Conservation (phyloP, 768 basidiomycete genomes). For the Pulveroboletus sp. region DNA sequence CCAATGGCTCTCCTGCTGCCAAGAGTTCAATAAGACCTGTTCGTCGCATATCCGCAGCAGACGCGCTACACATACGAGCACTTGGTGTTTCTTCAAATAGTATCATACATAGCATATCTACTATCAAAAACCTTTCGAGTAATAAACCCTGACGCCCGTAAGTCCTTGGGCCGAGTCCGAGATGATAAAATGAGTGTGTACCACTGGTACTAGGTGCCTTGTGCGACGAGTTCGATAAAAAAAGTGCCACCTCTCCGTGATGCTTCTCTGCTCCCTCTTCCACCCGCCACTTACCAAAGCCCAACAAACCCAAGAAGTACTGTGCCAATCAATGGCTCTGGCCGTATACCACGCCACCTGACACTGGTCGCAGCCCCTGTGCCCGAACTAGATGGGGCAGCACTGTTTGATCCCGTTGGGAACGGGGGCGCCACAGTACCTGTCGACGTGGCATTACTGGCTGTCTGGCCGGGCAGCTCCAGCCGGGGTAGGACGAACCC, state of each 20-base stretch:
- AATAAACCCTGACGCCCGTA: no score
- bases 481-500: slow-evolving; percentile 22
- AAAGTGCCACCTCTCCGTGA: not conserved
- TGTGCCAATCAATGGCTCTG: slow-evolving; percentile 2
- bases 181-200: slow-evolving; percentile 5
- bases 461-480: slow-evolving; percentile 25
- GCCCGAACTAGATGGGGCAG: not conserved
- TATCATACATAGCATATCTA: no score
- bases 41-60: no score
- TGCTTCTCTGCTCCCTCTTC: not conserved
- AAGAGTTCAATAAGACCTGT: no score
- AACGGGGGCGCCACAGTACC: not conserved
- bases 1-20: no score
- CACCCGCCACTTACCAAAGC: slow-evolving; percentile 8
- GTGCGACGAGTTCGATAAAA: slow-evolving; percentile 1
- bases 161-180: not conserved
- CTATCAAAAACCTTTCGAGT: no score
- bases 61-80: no score
- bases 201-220: slow-evolving; percentile 11
- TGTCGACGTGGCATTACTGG: slow-evolving; percentile 4
- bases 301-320: slow-evolving; percentile 5
- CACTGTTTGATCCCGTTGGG: not conserved
- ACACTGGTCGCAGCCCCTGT: slow-evolving; percentile 1
- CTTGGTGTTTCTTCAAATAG: no score
- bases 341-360: not conserved